Evolutionary conservation across 441 rosid species (phyloP), one percentile per base, ranked within the genome.

Genomic region (Monsonia emarginata): DNA sequence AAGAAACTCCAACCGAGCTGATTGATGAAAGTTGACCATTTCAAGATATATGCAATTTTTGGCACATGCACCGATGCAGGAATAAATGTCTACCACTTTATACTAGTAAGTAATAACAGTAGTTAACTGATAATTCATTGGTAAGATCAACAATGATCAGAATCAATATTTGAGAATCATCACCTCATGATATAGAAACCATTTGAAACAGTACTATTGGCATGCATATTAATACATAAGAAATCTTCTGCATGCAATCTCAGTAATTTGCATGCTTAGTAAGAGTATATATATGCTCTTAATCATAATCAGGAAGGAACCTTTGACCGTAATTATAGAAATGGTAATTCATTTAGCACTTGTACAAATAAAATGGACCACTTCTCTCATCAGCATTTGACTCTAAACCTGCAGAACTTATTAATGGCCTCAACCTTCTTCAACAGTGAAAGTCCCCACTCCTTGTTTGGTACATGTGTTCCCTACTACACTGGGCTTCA

Each of bases 381-480:
- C 57, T 50, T 18, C 57, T 50, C 22, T 50, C 19, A 19, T 50
- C 26, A 50, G 19, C 57, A 48, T 48, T 48, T 48, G 18, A 48
- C 21, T 19, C 56, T 18, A 9, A 48, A 0, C 56, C 56, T 48
- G 56, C 56, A 48, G 19, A 48, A 48, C 24, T 48, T n/a, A 50
- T 50, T 50, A 50, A 50, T 50, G 24, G 6, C 19, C 57, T 50
- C 25, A 50, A 25, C 57, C 19, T 50, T 50, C 57, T 19, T 50
- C 57, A 50, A 50, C 19, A 18, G 18, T 50, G 57, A 50, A 18
- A 16, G 57, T 19, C 3, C 56, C 57, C 18, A 50, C 57, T 50
- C 25, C 57, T 50, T 50, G 57, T 50, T 50, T 50, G 57, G 57
- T 50, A 50, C 57, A 50, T 50, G 57, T 50, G 57, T 50, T 50